Base-by-base conservation (phyloP, 352 stramenopile genomes). In the Pythium myriotylum region DNA sequence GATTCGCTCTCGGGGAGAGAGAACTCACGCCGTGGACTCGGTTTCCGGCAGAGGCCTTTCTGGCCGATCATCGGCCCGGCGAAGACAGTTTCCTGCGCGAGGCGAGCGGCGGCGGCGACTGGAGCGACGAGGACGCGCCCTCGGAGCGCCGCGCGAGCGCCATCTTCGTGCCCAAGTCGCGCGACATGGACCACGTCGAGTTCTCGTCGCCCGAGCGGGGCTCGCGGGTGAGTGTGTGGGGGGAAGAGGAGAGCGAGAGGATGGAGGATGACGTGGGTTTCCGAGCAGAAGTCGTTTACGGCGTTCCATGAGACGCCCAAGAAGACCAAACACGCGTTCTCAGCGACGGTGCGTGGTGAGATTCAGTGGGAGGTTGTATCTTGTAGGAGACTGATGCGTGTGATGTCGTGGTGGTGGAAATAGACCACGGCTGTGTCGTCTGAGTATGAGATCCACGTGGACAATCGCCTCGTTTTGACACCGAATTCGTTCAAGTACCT, bases 111-210 rank as follows among this genome's bases (percentile, higher is more conserved):
- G 37, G 13, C 37, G 37, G 37, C 23, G 26, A 3, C 19, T 62
- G 64, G 45, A 84, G 68, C 68, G 70, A 78, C 22, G 54, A 67
- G 41, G 69, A 79, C 17, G 52, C 12, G n/a, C n/a, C 16, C 43
- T 56, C 59, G 9, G 73, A 22, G 24, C 64, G 52, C 17, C 70
- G 83, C 0, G 73, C 77, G 22, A 92, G 83, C 43, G 79, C 88
- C 47, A 91, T 91, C 27, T 92, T 92, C 27, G 71, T 90, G 43
- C 71, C 71, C 22, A 84, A 79, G 29, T 92, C 84, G n/a, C 76
- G 84, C 16, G 85, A 86, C 61, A 68, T 92, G 59, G 78, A 91
- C 17, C 67, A 73, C 19, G 84, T 92, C 29, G 76, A 91, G 39
- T 86, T 92, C 16, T 83, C 81, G 16, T 88, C 76, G 9, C 75